Conservation (phyloP, 2,329 filamentous ascomycete genomes). For the Aureobasidium sp. region DNA sequence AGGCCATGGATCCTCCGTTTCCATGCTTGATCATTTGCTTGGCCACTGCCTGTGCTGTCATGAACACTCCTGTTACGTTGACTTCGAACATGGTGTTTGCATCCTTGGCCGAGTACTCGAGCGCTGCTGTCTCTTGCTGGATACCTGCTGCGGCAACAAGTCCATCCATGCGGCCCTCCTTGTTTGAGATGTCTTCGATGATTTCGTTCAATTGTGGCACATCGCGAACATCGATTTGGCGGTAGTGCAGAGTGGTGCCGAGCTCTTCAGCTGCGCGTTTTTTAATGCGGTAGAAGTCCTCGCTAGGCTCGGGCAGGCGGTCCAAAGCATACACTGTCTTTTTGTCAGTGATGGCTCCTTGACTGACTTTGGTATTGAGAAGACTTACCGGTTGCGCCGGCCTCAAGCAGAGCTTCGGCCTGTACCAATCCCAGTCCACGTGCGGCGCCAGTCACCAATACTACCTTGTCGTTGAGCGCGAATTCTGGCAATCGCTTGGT, state of each 20-base stretch:
- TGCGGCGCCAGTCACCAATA: slow-evolving; percentile 63
- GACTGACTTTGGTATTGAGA: not conserved
- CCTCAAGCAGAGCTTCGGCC: slow-evolving; percentile 64
- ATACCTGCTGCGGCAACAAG: slow-evolving; percentile 67
- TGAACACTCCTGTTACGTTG: slow-evolving; percentile 53
- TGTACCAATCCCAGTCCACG: slow-evolving; percentile 66
- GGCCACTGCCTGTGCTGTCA: slow-evolving; percentile 55
- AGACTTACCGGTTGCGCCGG: slow-evolving; percentile 54
- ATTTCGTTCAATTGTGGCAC: slow-evolving; percentile 57
- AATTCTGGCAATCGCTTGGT: slow-evolving; percentile 58
- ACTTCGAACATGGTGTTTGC: slow-evolving; percentile 55
- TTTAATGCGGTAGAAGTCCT: slow-evolving; percentile 57
- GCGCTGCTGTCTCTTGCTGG: slow-evolving; percentile 73
- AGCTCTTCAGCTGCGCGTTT: slow-evolving; percentile 54
- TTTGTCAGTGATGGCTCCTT: not conserved
- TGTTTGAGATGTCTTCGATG: slow-evolving; percentile 58
- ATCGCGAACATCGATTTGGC: slow-evolving; percentile 72
- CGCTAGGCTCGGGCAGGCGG: slow-evolving; percentile 47
- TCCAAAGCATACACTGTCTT: slow-evolving; percentile 57
- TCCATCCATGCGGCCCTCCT: slow-evolving; percentile 67
- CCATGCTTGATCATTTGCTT: slow-evolving; percentile 55
- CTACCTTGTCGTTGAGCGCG: slow-evolving; percentile 60
- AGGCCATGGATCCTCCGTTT: slow-evolving; percentile 50
- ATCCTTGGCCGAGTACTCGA: slow-evolving; percentile 63
- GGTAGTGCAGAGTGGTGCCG: slow-evolving; percentile 60